Evolutionary conservation across 257 asterid genomes (phyloP).

Genomic region (Solanum paucissectum): DNA sequence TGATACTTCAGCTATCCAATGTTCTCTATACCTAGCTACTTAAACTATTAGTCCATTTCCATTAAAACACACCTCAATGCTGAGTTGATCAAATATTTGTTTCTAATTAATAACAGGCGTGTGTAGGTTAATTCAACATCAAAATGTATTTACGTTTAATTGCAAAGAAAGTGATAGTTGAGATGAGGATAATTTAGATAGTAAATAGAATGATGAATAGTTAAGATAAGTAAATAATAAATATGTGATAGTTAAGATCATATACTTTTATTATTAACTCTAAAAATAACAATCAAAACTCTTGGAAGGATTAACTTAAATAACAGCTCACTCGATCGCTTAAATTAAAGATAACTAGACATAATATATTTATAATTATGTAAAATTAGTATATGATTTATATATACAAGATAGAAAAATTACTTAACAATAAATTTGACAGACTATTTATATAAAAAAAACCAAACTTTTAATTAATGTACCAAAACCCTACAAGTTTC

Average conservation of each 20-base stretch:
- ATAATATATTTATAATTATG: no score
- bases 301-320: not conserved
- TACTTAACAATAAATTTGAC: not conserved
- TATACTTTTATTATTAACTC: not conserved
- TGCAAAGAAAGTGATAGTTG: not conserved
- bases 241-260: not conserved
- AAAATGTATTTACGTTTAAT: not conserved
- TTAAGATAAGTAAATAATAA: not conserved
- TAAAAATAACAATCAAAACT: not conserved
- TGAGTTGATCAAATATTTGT: not conserved
- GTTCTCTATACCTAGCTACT: not conserved
- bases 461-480: not conserved
- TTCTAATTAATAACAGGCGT: accelerated
- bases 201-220: not conserved
- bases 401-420: no score
- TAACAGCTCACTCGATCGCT: not conserved
- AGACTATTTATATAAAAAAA: no score
- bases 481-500: not conserved
- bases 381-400: no score
- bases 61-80: not conserved
- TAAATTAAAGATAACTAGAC: no score
- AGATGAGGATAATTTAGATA: not conserved
- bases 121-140: not conserved
- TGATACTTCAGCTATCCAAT: no score
- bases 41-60: no score